Evolutionary conservation across 768 basidiomycete species (phyloP), one percentile per base, ranked within the genome.

Genomic region (Russula ochroleuca): DNA sequence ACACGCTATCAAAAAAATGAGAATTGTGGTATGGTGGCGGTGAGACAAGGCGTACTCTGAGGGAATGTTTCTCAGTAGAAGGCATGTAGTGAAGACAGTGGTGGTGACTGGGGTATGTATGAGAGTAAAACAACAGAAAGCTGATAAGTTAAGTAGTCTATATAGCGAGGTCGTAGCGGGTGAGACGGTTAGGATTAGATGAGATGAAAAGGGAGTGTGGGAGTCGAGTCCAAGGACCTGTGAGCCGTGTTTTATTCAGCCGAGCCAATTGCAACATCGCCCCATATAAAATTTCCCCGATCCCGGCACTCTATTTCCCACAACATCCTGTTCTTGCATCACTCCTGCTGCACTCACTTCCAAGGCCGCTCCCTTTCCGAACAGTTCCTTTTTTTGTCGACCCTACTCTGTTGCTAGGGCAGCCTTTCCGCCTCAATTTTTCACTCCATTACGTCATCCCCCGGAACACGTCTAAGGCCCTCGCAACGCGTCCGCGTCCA

Each of bases 1-100:
- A 88, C 84, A 49, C 79, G 81, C 86, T 87, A 50, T 64, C 1
- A 58, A 59, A 21, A 64, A 48, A 45, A 59, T 11, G 11, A 21
- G 50, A 60, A 15, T 49, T 68, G 59, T 72, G 15, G 69, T 25
- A 49, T 28, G 57, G 58, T 23, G 23, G 31, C n/a, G 11, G 40
- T 2, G 23, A 31, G 23, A 14, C 25, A 66, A 57, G 65, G 31
- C 54, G 51, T 37, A 55, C 57, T 47, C 53, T 67, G 48, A 60
- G 64, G 37, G 52, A 48, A 45, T 49, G 57, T 48, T 62, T 31
- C 56, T 62, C 57, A 17, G 61, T 67, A 35, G 55, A 59, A 55
- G 54, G 63, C 63, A 64, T 64, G 25, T 62, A 35, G 49, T 51
- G 40, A 25, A 17, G 37, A 54, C 31, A n/a, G 43, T 63, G 33